A percentile compares a stretch with the other conserved stretches of the same genome.
Conservation (phyloP, 371 early-diverging fungal genomes). For the Mucor plumbeus region DNA sequence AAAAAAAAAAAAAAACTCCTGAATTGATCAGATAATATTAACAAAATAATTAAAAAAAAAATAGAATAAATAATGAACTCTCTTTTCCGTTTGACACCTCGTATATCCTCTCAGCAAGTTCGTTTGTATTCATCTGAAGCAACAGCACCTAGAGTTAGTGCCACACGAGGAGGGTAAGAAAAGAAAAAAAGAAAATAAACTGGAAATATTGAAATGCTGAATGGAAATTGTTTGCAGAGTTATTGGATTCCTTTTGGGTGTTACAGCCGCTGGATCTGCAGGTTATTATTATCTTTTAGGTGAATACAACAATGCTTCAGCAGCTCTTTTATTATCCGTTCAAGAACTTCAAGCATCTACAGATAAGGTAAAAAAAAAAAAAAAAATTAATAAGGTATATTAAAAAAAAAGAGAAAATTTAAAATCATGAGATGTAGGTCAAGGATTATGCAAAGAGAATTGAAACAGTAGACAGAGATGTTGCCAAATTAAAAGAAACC, state of each 20-base stretch:
- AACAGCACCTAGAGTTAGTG: conserved; percentile 27
- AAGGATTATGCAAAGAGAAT: conserved; percentile 74
- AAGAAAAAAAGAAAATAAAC: background rate
- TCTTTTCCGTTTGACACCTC: conserved; percentile 33
- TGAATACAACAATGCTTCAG: conserved; percentile 79
- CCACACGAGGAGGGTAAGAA: conserved; percentile 39
- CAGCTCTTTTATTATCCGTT: conserved; percentile 71
- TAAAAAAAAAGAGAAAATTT: no score
- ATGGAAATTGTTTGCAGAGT: conserved; percentile 43
- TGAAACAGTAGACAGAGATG: conserved; percentile 71
- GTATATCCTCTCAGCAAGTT: conserved; percentile 10
- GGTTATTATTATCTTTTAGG: conserved; percentile 83
- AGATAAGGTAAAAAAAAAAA: conserved; percentile 58
- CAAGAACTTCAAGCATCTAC: conserved; percentile 79
- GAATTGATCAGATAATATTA: background rate
- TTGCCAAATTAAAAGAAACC: conserved; percentile 60
- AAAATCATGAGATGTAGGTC: conserved; percentile 12
- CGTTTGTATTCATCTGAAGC: conserved; percentile 25
- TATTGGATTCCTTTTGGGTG: conserved; percentile 82
- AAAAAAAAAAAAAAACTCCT: no score
- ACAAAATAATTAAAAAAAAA: background rate
- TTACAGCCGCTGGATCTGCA: conserved; percentile 73
- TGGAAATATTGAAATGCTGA: background rate
- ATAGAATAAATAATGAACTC: conserved; percentile 28
- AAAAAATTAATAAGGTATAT: background rate